Conservation (phyloP, 768 basidiomycete genomes). For the Russula earlei region DNA sequence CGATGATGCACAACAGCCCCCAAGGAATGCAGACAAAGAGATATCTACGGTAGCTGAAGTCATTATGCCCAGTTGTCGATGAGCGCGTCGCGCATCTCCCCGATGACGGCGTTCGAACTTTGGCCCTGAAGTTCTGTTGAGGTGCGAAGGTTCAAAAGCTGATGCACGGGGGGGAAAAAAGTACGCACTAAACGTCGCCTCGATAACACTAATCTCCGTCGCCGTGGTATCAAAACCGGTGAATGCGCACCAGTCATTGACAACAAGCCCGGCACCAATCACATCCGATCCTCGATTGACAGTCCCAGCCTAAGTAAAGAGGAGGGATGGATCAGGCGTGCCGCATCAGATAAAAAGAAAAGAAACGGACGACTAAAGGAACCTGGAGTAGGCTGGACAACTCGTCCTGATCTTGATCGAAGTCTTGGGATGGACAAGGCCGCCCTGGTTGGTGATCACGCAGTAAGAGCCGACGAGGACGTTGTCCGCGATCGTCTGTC, state of each 20-base stretch:
- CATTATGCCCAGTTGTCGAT: conserved; percentile 78
- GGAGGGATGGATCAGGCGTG: neutral
- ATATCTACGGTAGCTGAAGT: neutral
- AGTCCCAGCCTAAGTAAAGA: conserved; percentile 69
- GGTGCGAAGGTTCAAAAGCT: neutral
- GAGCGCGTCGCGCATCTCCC: conserved; percentile 50
- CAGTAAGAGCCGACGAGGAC: conserved; percentile 96
- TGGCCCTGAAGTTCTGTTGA: conserved; percentile 47
- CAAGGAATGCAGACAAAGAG: conserved; percentile 24
- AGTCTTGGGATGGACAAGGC: conserved; percentile 95
- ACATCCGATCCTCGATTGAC: conserved; percentile 98
- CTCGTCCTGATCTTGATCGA: conserved; percentile 97
- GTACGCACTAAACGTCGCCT: conserved; percentile 88
- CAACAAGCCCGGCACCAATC: conserved; percentile 93
- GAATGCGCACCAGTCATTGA: conserved; percentile 99
- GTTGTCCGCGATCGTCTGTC: conserved; percentile 95
- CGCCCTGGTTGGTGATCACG: conserved; percentile 92
- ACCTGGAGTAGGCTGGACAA: conserved; percentile 88
- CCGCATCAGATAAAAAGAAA: neutral
- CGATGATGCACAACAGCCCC: conserved; percentile 25
- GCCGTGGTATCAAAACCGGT: conserved; percentile 99
- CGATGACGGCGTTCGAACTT: conserved; percentile 43
- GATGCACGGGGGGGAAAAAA: conserved; percentile 3
- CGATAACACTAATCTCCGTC: conserved; percentile 96
- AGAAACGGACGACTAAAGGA: conserved; percentile 74